These are phyloP conservation scores for Citeromyces matritensis DNA, from an alignment of 805 yeast species.

Conservation along the genomic window DNA sequence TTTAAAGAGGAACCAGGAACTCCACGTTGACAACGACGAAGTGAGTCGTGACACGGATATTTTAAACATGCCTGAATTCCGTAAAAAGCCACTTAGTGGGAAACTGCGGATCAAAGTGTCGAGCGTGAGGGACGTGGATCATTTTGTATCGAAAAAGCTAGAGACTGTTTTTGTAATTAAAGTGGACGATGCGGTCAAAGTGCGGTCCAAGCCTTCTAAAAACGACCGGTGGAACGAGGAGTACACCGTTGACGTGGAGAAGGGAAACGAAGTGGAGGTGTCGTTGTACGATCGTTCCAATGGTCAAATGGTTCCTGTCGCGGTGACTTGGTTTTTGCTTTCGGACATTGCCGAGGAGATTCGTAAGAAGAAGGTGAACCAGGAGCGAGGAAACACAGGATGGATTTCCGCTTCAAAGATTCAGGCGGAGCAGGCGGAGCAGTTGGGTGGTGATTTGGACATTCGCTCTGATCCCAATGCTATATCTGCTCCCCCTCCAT, in stretches of 20 bases:
- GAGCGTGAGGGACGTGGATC: conserved; percentile 82
- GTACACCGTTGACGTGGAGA: conserved; percentile 68
- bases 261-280: conserved; percentile 84
- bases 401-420: conserved; percentile 78
- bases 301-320: conserved; percentile 66
- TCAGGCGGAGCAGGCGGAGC: conserved; percentile 2
- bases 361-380: conserved; percentile 76
- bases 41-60: conserved; percentile 51
- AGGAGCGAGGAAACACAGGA: conserved; percentile 55
- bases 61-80: conserved; percentile 51
- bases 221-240: conserved; percentile 76
- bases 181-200: conserved; percentile 78
- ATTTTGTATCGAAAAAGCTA: conserved; percentile 63
- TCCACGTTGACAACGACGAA: conserved; percentile 63
- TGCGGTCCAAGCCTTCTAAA: conserved; percentile 59
- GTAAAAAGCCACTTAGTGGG: conserved; percentile 79
- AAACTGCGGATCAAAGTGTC: conserved; percentile 56
- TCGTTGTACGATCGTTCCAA: conserved; percentile 74
- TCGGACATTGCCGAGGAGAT: conserved; percentile 91
- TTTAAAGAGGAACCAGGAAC: conserved; percentile 75
- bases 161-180: conserved; percentile 69
- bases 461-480: conserved; percentile 2
- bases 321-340: conserved; percentile 78
- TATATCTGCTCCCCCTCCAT: conserved; percentile 4
- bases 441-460: background rate